phyloP scores from a whole-genome alignment of 2,329 filamentous ascomycete genomes.

The Aplosporella prunicola region DNA sequence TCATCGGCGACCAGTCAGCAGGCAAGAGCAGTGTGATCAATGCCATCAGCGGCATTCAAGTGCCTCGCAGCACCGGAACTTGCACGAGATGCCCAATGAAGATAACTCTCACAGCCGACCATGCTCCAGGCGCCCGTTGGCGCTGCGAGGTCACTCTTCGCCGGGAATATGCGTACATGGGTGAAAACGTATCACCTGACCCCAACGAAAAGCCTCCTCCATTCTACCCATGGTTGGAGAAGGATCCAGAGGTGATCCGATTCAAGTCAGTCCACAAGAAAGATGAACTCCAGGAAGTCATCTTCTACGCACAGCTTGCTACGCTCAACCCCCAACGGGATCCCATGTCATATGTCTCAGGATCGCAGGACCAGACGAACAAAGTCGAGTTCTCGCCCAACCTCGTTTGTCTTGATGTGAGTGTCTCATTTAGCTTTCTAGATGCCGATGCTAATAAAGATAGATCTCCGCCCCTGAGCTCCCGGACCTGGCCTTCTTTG shows the following conservation, averaged over 20 bases:
- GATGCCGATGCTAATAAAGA: not conserved
- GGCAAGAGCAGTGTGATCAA: slow-evolving; percentile 62
- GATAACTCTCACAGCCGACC: slow-evolving; percentile 56
- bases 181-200: slow-evolving; percentile 16
- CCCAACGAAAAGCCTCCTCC: slow-evolving; percentile 29
- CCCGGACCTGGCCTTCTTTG: slow-evolving; percentile 71
- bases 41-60: slow-evolving; percentile 51
- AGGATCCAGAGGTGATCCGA: slow-evolving; percentile 36
- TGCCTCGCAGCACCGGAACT: slow-evolving; percentile 60
- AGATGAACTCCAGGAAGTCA: slow-evolving; percentile 53
- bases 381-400: slow-evolving; percentile 73
- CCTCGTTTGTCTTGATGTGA: slow-evolving; percentile 51
- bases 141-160: slow-evolving; percentile 59
- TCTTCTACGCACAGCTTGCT: slow-evolving; percentile 68
- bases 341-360: slow-evolving; percentile 30
- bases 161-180: slow-evolving; percentile 52
- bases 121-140: slow-evolving; percentile 43
- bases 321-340: slow-evolving; percentile 57
- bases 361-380: not conserved
- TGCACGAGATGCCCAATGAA: slow-evolving; percentile 77
- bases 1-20: slow-evolving; percentile 76
- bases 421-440: not conserved
- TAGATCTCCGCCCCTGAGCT: slow-evolving; percentile 64
- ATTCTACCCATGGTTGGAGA: slow-evolving; percentile 57
- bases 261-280: slow-evolving; percentile 59